Evolutionary conservation across 1,139 yeast species (phyloP).

Genomic region (Blastobotrys buckinghamii): DNA sequence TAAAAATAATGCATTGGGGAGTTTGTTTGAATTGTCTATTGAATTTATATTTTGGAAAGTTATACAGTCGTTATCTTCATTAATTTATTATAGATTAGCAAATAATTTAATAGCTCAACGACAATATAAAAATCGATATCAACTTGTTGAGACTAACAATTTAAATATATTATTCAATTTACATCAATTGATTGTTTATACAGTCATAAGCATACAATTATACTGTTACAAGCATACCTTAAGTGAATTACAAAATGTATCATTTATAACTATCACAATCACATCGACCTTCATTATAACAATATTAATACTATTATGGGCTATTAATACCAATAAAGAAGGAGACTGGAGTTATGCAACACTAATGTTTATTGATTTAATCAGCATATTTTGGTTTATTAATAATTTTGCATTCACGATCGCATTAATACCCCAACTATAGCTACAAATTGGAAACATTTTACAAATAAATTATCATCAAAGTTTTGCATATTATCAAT

Average conservation of each 20-base stretch:
- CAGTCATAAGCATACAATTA: slow-evolving; percentile 2
- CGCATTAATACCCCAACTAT: slow-evolving; percentile 18
- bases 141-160: neutral
- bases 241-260: slow-evolving; percentile 14
- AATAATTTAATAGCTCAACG: neutral
- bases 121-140: slow-evolving; percentile 5
- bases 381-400: slow-evolving; percentile 18
- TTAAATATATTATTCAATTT: neutral
- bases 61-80: slow-evolving; percentile 9
- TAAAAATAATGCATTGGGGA: slow-evolving; percentile 10
- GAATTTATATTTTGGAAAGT: slow-evolving; percentile 16
- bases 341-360: slow-evolving; percentile 14
- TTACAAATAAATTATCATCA: slow-evolving; percentile 10
- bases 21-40: slow-evolving; percentile 15
- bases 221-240: slow-evolving; percentile 9
- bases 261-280: neutral
- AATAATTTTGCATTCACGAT: slow-evolving; percentile 14
- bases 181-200: slow-evolving; percentile 6
- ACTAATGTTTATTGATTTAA: slow-evolving; percentile 19
- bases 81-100: slow-evolving; percentile 12
- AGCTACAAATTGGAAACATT: slow-evolving; percentile 17
- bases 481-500: neutral
- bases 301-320: neutral
- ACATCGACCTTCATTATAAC: neutral
- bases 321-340: neutral